Percentiles rank a stretch among this genome's conserved stretches.
Evolutionary conservation across 2,329 filamentous ascomycete species (phyloP).

Genomic region (Cercospora janseana): DNA sequence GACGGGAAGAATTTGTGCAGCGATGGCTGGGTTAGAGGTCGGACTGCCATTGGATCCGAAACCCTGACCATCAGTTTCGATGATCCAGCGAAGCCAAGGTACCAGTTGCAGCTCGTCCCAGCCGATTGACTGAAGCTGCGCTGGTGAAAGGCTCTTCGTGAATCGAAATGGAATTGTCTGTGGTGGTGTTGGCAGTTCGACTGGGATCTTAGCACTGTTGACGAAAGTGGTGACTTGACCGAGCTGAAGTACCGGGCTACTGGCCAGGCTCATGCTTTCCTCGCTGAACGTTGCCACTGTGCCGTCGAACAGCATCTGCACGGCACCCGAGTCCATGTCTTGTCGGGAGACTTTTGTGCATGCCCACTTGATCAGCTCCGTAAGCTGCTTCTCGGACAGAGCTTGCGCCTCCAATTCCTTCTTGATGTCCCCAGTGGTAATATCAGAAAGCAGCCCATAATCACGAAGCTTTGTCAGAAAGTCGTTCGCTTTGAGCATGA

Average conservation of each 20-base stretch:
- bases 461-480: slow-evolving; percentile 80
- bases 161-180: slow-evolving; percentile 83
- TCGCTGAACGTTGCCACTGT: slow-evolving; percentile 67
- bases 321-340: slow-evolving; percentile 67
- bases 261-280: slow-evolving; percentile 51
- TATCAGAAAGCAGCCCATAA: slow-evolving; percentile 80
- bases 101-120: slow-evolving; percentile 84
- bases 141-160: slow-evolving; percentile 65
- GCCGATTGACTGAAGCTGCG: slow-evolving; percentile 74
- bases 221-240: slow-evolving; percentile 73
- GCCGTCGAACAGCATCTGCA: slow-evolving; percentile 71
- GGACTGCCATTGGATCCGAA: slow-evolving; percentile 66
- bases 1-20: slow-evolving; percentile 71
- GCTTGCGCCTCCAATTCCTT: slow-evolving; percentile 79
- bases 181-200: slow-evolving; percentile 75
- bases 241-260: slow-evolving; percentile 72
- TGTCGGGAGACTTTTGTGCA: slow-evolving; percentile 68
- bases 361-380: slow-evolving; percentile 82
- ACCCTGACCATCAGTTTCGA: slow-evolving; percentile 63
- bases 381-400: slow-evolving; percentile 72
- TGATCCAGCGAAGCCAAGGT: slow-evolving; percentile 78
- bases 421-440: slow-evolving; percentile 83
- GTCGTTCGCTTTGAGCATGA: slow-evolving; percentile 63
- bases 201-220: slow-evolving; percentile 72
- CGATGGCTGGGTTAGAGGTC: slow-evolving; percentile 69